Percentiles rank a stretch among this genome's conserved stretches.
Conservation (phyloP, 768 basidiomycete species). For the Nidularia pulvinata region DNA sequence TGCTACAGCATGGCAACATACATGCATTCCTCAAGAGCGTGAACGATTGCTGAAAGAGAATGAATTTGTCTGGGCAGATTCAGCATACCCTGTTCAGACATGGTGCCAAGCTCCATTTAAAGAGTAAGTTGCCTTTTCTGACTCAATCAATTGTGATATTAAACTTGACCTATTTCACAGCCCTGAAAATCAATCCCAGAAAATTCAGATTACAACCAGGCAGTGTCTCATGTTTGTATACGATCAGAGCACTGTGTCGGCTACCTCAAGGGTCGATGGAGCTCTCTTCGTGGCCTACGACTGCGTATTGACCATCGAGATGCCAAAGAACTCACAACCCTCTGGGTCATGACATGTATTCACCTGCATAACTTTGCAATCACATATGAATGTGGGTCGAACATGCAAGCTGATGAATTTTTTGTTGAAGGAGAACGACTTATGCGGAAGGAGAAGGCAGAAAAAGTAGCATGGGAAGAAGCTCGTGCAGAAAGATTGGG, state of each 20-base stretch:
- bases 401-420: slow-evolving; percentile 5
- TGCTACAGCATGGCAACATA: slow-evolving; percentile 24
- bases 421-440: slow-evolving; percentile 3
- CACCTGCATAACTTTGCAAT: slow-evolving; percentile 25
- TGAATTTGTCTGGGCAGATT: slow-evolving; percentile 27
- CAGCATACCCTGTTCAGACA: slow-evolving; percentile 20
- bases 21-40: slow-evolving; percentile 16
- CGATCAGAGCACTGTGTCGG: slow-evolving; percentile 27
- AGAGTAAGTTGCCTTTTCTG: slow-evolving; percentile 5
- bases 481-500: not conserved
- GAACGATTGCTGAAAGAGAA: slow-evolving; percentile 6
- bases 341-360: slow-evolving; percentile 27
- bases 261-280: slow-evolving; percentile 22
- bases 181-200: slow-evolving; percentile 11
- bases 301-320: slow-evolving; percentile 15
- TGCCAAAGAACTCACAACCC: slow-evolving; percentile 10
- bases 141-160: not conserved
- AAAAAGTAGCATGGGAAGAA: slow-evolving; percentile 2
- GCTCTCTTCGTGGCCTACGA: slow-evolving; percentile 18
- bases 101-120: slow-evolving; percentile 21
- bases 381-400: slow-evolving; percentile 10
- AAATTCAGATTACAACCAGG: slow-evolving; percentile 17
- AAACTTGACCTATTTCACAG: slow-evolving; percentile 4
- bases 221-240: slow-evolving; percentile 20
- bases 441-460: not conserved